Conservation (phyloP, 2,329 filamentous ascomycete species). For the Colletotrichum tabaci region DNA sequence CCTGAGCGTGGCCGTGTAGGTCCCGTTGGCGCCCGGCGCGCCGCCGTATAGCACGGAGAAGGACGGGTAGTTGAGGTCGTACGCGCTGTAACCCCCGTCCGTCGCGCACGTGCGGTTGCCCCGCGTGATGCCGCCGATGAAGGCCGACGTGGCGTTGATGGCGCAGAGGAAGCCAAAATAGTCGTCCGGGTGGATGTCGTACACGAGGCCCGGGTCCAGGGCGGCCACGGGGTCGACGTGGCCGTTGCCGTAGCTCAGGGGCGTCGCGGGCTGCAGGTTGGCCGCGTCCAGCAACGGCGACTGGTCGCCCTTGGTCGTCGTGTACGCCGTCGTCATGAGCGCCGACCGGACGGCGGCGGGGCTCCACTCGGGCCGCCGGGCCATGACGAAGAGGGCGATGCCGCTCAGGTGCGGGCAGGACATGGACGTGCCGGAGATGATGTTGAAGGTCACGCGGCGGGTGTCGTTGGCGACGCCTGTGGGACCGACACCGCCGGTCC, state of each 20-base stretch:
- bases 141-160: conserved; percentile 42
- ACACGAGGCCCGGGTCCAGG: conserved; percentile 44
- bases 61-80: conserved; percentile 42
- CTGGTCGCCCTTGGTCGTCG: conserved; percentile 9
- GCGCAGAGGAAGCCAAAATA: conserved; percentile 47
- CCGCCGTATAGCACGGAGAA: conserved; percentile 32
- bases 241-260: conserved; percentile 37
- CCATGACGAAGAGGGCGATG: conserved; percentile 38
- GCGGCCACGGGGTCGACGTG: conserved; percentile 45
- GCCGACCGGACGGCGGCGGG: conserved; percentile 33
- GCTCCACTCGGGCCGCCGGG: conserved; percentile 37
- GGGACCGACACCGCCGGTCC: conserved; percentile 17
- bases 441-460: conserved; percentile 29
- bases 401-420: conserved; percentile 42
- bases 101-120: conserved; percentile 29
- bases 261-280: conserved; percentile 5
- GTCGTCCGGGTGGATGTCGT: conserved; percentile 44
- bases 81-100: conserved; percentile 22
- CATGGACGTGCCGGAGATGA: conserved; percentile 42
- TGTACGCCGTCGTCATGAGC: conserved; percentile 39
- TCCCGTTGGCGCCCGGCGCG: neutral
- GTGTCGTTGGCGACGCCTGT: conserved; percentile 12
- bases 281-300: conserved; percentile 10
- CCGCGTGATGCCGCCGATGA: conserved; percentile 23
- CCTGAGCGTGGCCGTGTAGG: conserved; percentile 38